A percentile compares a stretch with the other conserved stretches of the same genome.
phyloP scores from a whole-genome alignment of 331 rosid genomes.

The Saraca asoca region DNA sequence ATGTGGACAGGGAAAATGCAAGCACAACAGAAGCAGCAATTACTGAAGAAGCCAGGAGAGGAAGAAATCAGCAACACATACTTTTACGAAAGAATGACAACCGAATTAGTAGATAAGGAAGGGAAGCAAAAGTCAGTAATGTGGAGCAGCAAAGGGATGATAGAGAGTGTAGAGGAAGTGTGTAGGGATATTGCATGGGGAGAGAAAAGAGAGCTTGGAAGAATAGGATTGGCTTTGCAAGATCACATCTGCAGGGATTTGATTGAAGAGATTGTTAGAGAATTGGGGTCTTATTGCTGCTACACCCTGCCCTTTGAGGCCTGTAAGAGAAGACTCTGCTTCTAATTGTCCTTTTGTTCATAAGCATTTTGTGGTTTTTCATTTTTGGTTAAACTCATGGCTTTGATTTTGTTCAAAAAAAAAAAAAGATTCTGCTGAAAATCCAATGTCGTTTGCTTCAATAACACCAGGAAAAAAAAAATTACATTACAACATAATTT shows the following conservation, averaged over 20 bases:
- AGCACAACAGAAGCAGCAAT: conserved; percentile 39
- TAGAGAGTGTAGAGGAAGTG: conserved; percentile 64
- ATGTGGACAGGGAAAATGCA: conserved; percentile 49
- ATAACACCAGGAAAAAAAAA: no score
- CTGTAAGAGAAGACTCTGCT: conserved; percentile 79
- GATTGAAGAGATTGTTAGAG: conserved; percentile 67
- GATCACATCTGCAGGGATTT: conserved; percentile 74
- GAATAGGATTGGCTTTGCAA: conserved; percentile 79
- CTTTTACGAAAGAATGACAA: conserved; percentile 40
- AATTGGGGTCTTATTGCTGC: conserved; percentile 43
- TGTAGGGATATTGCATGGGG: conserved; percentile 78
- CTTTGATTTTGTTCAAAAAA: no score
- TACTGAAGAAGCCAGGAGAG: conserved; percentile 52
- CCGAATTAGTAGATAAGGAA: conserved; percentile 33
- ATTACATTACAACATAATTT: no score
- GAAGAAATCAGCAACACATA: conserved; percentile 46
- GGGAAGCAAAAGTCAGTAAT: neutral
- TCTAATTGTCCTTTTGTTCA: conserved; percentile 34
- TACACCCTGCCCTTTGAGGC: conserved; percentile 59
- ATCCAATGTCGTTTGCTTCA: no score
- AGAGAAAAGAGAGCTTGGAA: conserved; percentile 65
- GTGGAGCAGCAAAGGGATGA: conserved; percentile 58
- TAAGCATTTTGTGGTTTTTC: neutral
- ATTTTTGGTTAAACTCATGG: no score
- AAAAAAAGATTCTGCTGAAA: no score